A percentile compares a stretch with the other conserved stretches of the same genome.
These are phyloP conservation scores for Leccinum fibrillosum DNA, from an alignment of 768 basidiomycete species.

Conservation along the genomic window DNA sequence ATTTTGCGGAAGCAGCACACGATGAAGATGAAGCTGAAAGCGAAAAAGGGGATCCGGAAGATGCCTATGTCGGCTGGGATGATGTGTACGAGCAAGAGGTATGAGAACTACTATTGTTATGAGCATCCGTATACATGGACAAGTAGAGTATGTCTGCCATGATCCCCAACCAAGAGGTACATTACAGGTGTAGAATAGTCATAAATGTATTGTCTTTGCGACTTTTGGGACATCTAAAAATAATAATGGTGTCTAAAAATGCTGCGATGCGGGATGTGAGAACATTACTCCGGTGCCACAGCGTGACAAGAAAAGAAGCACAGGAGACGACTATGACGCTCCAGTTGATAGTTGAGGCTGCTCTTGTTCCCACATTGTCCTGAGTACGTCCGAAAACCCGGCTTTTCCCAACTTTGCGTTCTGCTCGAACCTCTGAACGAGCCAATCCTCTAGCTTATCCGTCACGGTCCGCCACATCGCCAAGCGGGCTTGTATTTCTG, in stretches of 20 bases:
- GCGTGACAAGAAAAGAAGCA: constrained; percentile 6
- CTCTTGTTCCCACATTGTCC: constrained; percentile 73
- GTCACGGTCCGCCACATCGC: constrained; percentile 78
- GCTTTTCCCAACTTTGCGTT: constrained; percentile 88
- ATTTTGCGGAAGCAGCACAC: constrained; percentile 1
- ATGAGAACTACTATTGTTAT: constrained; percentile 3
- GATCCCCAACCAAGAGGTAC: constrained; percentile 11
- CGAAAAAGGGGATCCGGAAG: constrained; percentile 40
- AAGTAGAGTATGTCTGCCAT: neutral
- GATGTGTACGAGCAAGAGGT: constrained; percentile 77
- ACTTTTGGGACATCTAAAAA: constrained; percentile 25
- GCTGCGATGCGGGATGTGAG: constrained; percentile 5
- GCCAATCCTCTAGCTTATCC: constrained; percentile 80
- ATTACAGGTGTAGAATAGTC: constrained; percentile 26
- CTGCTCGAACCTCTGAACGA: constrained; percentile 85
- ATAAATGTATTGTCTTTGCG: constrained; percentile 26
- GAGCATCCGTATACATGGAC: neutral
- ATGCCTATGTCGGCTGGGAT: constrained; percentile 35
- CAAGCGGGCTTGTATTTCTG: constrained; percentile 84
- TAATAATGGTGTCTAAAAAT: constrained; percentile 20
- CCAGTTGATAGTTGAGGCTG: constrained; percentile 41
- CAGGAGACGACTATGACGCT: constrained; percentile 22
- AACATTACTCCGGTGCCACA: constrained; percentile 5
- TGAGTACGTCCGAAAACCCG: constrained; percentile 87
- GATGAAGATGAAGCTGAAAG: constrained; percentile 30